A percentile compares a stretch with the other conserved stretches of the same genome.
These are phyloP conservation scores for Gossypium herbaceum DNA, from an alignment of 345 rosid genomes.

Conservation along the genomic window DNA sequence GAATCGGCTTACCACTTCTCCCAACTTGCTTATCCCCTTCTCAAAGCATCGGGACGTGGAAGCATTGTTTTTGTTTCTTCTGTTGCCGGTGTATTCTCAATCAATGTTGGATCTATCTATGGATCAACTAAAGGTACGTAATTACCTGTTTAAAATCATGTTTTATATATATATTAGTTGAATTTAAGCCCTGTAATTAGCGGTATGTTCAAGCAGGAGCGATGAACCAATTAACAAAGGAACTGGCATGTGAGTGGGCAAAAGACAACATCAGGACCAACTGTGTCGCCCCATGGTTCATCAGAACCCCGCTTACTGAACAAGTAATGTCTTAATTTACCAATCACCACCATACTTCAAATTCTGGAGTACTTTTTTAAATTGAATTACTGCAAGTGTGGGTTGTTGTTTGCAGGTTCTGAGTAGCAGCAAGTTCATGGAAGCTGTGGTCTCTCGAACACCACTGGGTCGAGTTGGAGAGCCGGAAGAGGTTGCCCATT, in stretches of 20 bases:
- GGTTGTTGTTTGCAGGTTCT: background rate
- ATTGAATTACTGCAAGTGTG: background rate
- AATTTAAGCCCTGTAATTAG: background rate
- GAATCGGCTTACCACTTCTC: constrained; percentile 66
- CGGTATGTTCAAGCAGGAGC: constrained; percentile 38
- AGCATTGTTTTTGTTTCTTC: constrained; percentile 66
- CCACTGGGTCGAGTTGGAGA: constrained; percentile 71
- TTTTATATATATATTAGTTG: background rate
- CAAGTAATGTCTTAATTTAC: background rate
- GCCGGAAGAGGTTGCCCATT: constrained; percentile 65
- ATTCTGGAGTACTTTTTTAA: background rate
- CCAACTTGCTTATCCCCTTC: constrained; percentile 63
- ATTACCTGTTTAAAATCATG: background rate
- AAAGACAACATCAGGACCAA: constrained; percentile 72
- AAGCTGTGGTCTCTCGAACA: constrained; percentile 16
- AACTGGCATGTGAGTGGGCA: constrained; percentile 83
- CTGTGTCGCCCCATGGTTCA: constrained; percentile 82
- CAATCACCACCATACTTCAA: too few species aligned
- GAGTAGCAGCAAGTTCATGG: background rate
- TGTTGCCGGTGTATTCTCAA: constrained; percentile 61
- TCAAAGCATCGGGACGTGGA: constrained; percentile 51
- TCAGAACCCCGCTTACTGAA: constrained; percentile 57
- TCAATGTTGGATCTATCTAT: constrained; percentile 60
- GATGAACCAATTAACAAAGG: constrained; percentile 62
- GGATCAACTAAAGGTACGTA: constrained; percentile 61